These are phyloP conservation scores for Deinandra increscens DNA, from an alignment of 129 eudicot genomes.

Conservation along the genomic window DNA sequence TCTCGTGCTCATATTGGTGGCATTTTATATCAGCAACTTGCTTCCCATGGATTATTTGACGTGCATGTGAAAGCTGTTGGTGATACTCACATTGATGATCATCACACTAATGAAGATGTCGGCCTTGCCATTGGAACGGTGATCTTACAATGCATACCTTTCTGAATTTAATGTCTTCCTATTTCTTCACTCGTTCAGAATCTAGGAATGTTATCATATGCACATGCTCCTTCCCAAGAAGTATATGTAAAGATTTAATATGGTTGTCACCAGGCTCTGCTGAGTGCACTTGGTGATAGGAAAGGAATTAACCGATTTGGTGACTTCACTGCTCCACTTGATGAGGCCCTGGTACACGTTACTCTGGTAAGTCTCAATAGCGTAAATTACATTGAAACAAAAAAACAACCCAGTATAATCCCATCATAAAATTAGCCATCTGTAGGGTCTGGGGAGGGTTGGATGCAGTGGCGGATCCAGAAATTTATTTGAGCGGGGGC, in stretches of 20 bases:
- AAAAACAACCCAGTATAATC: not conserved
- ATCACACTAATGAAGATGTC: slow-evolving; percentile 96
- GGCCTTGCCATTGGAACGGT: slow-evolving; percentile 99
- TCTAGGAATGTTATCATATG: slow-evolving; percentile 4
- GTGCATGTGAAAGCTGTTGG: slow-evolving; percentile 96
- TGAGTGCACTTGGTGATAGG: slow-evolving; percentile 93
- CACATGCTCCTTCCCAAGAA: not conserved
- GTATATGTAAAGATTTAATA: too few species aligned
- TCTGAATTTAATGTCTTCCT: not conserved
- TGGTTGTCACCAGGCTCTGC: slow-evolving; percentile 54
- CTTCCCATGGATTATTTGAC: slow-evolving; percentile 95
- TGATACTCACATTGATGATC: slow-evolving; percentile 95
- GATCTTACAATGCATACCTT: slow-evolving; percentile 24
- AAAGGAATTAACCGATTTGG: slow-evolving; percentile 94
- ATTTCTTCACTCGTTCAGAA: not conserved
- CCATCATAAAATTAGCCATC: too few species aligned
- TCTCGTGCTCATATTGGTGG: slow-evolving; percentile 12
- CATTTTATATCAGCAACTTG: slow-evolving; percentile 69
- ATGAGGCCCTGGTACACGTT: slow-evolving; percentile 89
- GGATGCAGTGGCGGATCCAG: too few species aligned
- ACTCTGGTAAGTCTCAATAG: slow-evolving; percentile 55
- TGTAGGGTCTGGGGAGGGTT: too few species aligned
- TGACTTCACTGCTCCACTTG: slow-evolving; percentile 97
- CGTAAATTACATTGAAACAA: not conserved
- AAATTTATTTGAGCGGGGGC: too few species aligned